Base-by-base conservation (phyloP, 441 rosid genomes). In the Biscutella laevigata region DNA sequence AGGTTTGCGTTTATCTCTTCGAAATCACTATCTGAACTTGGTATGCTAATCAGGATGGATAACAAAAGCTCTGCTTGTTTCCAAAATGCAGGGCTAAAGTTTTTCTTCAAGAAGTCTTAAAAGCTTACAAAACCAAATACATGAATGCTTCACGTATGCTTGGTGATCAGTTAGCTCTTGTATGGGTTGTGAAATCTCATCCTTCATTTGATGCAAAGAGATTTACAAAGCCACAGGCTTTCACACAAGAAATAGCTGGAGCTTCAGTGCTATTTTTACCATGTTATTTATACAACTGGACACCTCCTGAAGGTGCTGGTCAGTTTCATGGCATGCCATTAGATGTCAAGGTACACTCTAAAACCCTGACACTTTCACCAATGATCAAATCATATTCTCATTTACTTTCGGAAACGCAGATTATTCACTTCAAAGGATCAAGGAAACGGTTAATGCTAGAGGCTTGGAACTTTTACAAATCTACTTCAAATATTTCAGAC, bases 241-340 rank as follows among this genome's bases (percentile, higher is more conserved):
- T 92, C 68, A 44, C 68, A n/a, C 69, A 88, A 62, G 78, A 79
- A 3, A 69, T 86, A 6, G 68, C 57, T 22, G 80, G 84, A 45
- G 74, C 81, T 5, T 75, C 84, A 1, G 82, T 92, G 16, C 74
- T 86, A 5, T 88, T 86, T 62, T 61, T 92, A 67, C 95, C 95
- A 3, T 88, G 99, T 65, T 71, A 85, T 40, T 29, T 68, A 16
- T 82, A 81, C 74, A 92, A 92, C 48, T 88, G 99, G 99, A 92
- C 99, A 35, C 97, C 99, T 36, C 97, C 99, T 1, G 99, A 88
- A 62, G 97, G 95, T 30, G 95, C 97, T 17, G 95, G 99, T 59
- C 97, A 92, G 66, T 92, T 88, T 66, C 99, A 81, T 35, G 99
- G 97, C 77, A 79, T 92, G 97, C 97, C 95, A 30, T 72, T 88